Conservation (phyloP, 1,284 basidiomycete genomes). For the Rhodotorula glutinis region DNA sequence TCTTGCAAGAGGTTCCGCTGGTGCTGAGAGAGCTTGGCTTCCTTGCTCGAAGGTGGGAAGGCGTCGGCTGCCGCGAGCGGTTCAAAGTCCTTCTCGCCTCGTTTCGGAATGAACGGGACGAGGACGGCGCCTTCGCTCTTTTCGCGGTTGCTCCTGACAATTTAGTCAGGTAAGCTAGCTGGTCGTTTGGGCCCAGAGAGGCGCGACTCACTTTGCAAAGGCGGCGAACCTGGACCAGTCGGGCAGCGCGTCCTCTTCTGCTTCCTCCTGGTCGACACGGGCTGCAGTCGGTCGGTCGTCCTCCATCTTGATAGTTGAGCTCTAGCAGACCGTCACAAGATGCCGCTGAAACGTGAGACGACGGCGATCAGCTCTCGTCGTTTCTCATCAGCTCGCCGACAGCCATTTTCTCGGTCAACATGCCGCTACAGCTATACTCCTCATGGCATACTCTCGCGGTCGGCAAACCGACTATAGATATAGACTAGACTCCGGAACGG, state of each 20-base stretch:
- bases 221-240: constrained; percentile 61
- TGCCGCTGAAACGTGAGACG: background rate
- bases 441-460: too few species aligned
- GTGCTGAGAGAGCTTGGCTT: constrained; percentile 36
- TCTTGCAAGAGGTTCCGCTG: constrained; percentile 38
- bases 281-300: constrained; percentile 37
- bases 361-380: background rate
- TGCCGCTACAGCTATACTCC: background rate
- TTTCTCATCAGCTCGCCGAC: background rate
- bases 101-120: constrained; percentile 69
- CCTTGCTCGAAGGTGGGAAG: constrained; percentile 20
- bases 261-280: constrained; percentile 50
- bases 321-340: background rate
- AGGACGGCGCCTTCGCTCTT: constrained; percentile 8
- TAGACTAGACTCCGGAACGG: too few species aligned
- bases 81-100: constrained; percentile 95
- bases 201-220: constrained; percentile 40
- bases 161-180: background rate
- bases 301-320: constrained; percentile 20
- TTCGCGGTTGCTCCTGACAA: background rate
- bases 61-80: constrained; percentile 53
- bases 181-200: background rate
- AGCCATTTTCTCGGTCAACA: background rate
- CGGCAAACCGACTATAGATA: too few species aligned
- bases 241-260: constrained; percentile 59